A percentile compares a stretch with the other conserved stretches of the same genome.
These are phyloP conservation scores for Piper longum DNA, from an alignment of 164 flowering plant species.

Conservation along the genomic window DNA sequence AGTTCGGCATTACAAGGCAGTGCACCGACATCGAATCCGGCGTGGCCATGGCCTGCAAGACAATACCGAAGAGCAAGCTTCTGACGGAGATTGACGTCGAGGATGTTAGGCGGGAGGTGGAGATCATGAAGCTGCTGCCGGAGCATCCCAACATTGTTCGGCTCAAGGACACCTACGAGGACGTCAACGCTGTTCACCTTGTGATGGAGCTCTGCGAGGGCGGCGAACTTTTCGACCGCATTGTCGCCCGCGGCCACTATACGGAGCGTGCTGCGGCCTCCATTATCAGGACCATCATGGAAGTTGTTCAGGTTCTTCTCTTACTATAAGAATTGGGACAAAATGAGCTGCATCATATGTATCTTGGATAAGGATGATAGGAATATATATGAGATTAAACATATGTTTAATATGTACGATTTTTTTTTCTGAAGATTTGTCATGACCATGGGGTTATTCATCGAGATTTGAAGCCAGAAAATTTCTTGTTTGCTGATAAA, in stretches of 20 bases:
- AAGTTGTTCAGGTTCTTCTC: slow-evolving; percentile 42
- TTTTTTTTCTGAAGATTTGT: slow-evolving; percentile 15
- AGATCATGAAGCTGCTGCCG: slow-evolving; percentile 67
- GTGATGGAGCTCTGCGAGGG: slow-evolving; percentile 84
- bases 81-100: slow-evolving; percentile 56
- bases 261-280: slow-evolving; percentile 61
- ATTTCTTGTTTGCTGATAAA: slow-evolving; percentile 38
- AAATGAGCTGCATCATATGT: neutral
- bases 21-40: slow-evolving; percentile 32
- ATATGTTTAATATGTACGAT: neutral
- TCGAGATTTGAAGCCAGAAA: slow-evolving; percentile 63
- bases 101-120: slow-evolving; percentile 75
- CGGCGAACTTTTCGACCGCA: slow-evolving; percentile 76
- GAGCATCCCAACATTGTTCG: slow-evolving; percentile 47
- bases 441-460: slow-evolving; percentile 61
- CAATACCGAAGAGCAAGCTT: slow-evolving; percentile 50
- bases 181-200: slow-evolving; percentile 39
- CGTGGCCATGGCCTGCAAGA: slow-evolving; percentile 49
- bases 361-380: neutral
- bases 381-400: too few species aligned
- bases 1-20: slow-evolving; percentile 54
- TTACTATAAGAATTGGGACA: neutral
- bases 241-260: slow-evolving; percentile 62
- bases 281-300: slow-evolving; percentile 42
- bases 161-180: slow-evolving; percentile 59